phyloP scores from a whole-genome alignment of 2,329 filamentous ascomycete species.

The Colletotrichum lupini region DNA sequence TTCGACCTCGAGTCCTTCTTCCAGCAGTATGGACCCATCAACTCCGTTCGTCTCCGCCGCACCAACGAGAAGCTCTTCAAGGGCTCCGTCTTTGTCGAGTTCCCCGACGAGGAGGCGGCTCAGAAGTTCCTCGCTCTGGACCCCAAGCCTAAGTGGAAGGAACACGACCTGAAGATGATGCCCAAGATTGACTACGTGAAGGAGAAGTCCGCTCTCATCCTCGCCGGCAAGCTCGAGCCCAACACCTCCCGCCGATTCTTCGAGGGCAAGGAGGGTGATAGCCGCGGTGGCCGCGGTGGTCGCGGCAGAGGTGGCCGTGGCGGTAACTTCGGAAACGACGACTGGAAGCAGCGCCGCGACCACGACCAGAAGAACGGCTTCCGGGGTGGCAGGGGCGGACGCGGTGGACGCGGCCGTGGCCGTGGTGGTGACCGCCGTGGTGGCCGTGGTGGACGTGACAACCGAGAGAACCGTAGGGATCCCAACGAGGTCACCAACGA shows the following conservation, averaged over 20 bases:
- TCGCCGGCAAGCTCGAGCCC: conserved; percentile 75
- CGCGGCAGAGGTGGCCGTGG: conserved; percentile 50
- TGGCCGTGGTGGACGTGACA: conserved; percentile 48
- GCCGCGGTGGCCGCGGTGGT: conserved; percentile 43
- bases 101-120: conserved; percentile 80
- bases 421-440: conserved; percentile 53
- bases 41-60: conserved; percentile 88
- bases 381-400: conserved; percentile 54
- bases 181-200: conserved; percentile 88
- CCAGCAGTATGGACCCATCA: conserved; percentile 80
- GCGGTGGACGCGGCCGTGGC: conserved; percentile 52
- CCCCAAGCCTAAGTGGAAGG: conserved; percentile 86
- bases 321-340: conserved; percentile 54
- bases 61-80: conserved; percentile 82
- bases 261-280: conserved; percentile 55
- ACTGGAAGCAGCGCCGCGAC: conserved; percentile 74
- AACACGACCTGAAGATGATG: conserved; percentile 82
- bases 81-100: conserved; percentile 96
- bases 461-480: conserved; percentile 48
- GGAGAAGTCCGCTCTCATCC: conserved; percentile 79
- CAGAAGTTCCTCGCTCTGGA: conserved; percentile 84
- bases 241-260: conserved; percentile 60
- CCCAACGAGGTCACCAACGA: conserved; percentile 44
- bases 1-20: conserved; percentile 97
- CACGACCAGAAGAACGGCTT: conserved; percentile 71